Percentiles rank a stretch among this genome's conserved stretches.
Conservation (phyloP, 257 asterid species). For the Solanum virginianum region DNA sequence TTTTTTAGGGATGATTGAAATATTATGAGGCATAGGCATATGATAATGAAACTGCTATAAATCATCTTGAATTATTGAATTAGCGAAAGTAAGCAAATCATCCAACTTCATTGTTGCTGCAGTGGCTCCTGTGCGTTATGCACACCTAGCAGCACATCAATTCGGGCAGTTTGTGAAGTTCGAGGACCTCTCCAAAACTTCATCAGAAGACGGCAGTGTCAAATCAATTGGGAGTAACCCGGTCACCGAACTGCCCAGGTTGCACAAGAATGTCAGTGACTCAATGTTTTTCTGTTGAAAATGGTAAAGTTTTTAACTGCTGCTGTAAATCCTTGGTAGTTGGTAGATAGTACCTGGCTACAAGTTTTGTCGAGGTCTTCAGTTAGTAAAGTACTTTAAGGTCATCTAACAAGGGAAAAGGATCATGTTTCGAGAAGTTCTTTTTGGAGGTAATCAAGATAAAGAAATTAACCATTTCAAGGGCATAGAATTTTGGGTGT, state of each 20-base stretch:
- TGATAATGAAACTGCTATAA: background rate
- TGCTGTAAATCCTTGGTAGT: slow-evolving; percentile 1
- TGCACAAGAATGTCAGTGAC: slow-evolving; percentile 53
- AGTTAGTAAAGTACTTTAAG: background rate
- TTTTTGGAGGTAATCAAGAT: background rate
- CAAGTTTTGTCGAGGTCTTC: background rate
- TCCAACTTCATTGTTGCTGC: slow-evolving; percentile 9
- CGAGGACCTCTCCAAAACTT: slow-evolving; percentile 55
- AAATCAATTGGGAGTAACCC: slow-evolving; percentile 18
- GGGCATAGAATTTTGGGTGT: background rate
- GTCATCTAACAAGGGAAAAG: background rate
- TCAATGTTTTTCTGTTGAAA: slow-evolving; percentile 92
- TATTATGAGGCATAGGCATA: background rate
- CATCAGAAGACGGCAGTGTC: slow-evolving; percentile 25
- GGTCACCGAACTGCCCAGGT: slow-evolving; percentile 68
- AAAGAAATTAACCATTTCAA: background rate
- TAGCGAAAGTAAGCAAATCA: background rate
- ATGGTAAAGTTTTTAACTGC: background rate
- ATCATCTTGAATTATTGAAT: background rate
- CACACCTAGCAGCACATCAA: slow-evolving; percentile 91
- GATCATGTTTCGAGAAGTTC: background rate
- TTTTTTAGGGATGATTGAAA: background rate
- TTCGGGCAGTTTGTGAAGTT: slow-evolving; percentile 60
- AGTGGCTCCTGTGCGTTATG: slow-evolving; percentile 87
- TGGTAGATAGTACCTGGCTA: background rate